Conservation (phyloP, 352 stramenopile genomes). For the Pilasporangium apinafurcum region DNA sequence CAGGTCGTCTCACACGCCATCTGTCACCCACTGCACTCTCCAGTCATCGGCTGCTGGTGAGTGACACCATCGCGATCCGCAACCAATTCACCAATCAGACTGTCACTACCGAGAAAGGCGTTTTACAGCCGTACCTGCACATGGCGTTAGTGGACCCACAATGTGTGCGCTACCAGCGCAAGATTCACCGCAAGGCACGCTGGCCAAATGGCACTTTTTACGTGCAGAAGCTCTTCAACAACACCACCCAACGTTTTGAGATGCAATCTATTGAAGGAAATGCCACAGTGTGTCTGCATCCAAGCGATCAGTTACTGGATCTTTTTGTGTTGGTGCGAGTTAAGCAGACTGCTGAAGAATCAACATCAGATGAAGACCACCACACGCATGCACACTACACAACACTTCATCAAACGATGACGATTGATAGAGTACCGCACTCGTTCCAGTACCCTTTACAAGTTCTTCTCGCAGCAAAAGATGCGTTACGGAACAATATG, state of each 20-base stretch:
- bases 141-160: constrained; percentile 6
- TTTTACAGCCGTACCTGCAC: constrained; percentile 45
- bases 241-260: constrained; percentile 27
- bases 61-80: constrained; percentile 36
- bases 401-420: constrained; percentile 39
- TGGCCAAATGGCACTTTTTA: constrained; percentile 20
- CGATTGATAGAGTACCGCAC: constrained; percentile 13
- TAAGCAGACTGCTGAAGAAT: constrained; percentile 12
- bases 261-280: constrained; percentile 64
- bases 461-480: constrained; percentile 22
- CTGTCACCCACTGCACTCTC: constrained; percentile 51
- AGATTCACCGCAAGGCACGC: constrained; percentile 14
- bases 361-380: constrained; percentile 5
- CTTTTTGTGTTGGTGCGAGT: constrained; percentile 27
- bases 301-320: constrained; percentile 28
- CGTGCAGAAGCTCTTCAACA: constrained; percentile 21
- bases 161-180: constrained; percentile 12
- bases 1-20: constrained; percentile 41
- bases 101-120: neutral
- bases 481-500: constrained; percentile 11
- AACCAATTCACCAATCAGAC: constrained; percentile 37
- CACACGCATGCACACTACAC: constrained; percentile 22
- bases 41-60: constrained; percentile 30
- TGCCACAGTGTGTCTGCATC: constrained; percentile 30
- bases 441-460: constrained; percentile 34